Base-by-base conservation (phyloP, 2,329 filamentous ascomycete species). In the Fusarium goolgardi region DNA sequence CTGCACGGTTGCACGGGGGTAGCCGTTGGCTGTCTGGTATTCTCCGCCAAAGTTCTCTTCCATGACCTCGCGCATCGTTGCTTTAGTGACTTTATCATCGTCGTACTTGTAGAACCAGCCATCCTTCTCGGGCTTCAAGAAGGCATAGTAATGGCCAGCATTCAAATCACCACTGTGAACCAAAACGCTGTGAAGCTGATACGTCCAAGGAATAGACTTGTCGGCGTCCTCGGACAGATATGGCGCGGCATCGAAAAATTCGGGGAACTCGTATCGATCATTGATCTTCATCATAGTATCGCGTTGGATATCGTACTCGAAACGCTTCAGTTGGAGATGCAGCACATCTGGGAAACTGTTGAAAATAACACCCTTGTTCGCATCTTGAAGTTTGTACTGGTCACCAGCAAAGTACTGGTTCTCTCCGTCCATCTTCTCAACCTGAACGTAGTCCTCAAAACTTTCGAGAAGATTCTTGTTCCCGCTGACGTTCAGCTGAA, bases 281-380 rank as follows among this genome's bases (percentile, higher is more conserved):
- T 97, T 96, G 77, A 99, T 94, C 81, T 99, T 99, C 91, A 97
- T 97, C 92, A 98, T 97, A 68, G 93, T 94, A 76, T 98, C 95
- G 72, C 93, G 89, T 71, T 97, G 91, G 74, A 97, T 92, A 79
- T 99, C 96, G 80, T 99, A 99, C 78, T 99, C 94, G 78, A 99
- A 99, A 53, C 96, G 91, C 81, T 98, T 98, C 62, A 99, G 86
- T 78, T 99, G 96, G 41, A 99, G 84, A 78, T 99, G 95, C 23
- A 99, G 83, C 4, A 99, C 94, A 54, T 96, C 92, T 1, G 96
- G 96, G 76, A 98, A 98, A 73, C 90, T 92, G 77, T 94, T 93
- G 77, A 99, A 99, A 65, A 99, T 97, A 70, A 97, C 96, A 53
- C 96, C 96, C 79, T 99, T 99, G 82, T 93, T 94, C 52, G 96